Conservation (phyloP, 176 grass and related monocot species). For the Musa schizocarpa region DNA sequence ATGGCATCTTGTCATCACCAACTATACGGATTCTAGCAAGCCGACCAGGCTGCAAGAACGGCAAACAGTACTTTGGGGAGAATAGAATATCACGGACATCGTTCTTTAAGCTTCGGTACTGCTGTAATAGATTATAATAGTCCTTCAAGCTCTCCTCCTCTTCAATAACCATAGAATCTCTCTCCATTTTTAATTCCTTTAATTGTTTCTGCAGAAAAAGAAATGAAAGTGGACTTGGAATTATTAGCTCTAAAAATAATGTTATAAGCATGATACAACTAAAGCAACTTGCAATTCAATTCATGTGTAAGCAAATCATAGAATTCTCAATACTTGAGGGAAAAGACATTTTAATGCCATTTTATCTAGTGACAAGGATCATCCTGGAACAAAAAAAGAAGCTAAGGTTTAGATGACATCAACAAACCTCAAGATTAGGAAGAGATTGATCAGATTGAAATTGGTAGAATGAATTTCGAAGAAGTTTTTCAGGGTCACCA, state of each 20-base stretch:
- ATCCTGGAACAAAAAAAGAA: conserved; percentile 8
- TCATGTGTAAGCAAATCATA: conserved; percentile 1
- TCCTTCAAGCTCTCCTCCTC: conserved; percentile 81
- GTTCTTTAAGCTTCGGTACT: conserved; percentile 64
- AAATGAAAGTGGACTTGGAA: not conserved
- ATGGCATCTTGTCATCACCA: conserved; percentile 34
- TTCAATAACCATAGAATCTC: conserved; percentile 87
- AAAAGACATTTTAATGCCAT: no score
- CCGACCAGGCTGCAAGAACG: conserved; percentile 90
- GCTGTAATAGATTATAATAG: conserved; percentile 82
- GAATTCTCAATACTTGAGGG: no score
- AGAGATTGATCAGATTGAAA: conserved; percentile 82
- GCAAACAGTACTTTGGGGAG: conserved; percentile 77
- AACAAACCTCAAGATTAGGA: conserved; percentile 84
- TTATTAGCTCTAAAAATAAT: not conserved
- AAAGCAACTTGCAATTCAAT: not conserved
- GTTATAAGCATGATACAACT: not conserved
- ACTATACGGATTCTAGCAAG: conserved; percentile 45
- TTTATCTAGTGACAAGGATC: not conserved
- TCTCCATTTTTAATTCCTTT: conserved; percentile 75
- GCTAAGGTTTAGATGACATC: not conserved
- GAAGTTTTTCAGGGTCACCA: conserved; percentile 94
- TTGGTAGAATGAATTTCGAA: conserved; percentile 88
- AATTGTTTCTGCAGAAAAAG: conserved; percentile 67
- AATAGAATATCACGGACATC: conserved; percentile 66